Percentiles rank a stretch among this genome's conserved stretches.
Evolutionary conservation across 306 rosid genomes (phyloP).

Genomic region (Cucurbita maxima): DNA sequence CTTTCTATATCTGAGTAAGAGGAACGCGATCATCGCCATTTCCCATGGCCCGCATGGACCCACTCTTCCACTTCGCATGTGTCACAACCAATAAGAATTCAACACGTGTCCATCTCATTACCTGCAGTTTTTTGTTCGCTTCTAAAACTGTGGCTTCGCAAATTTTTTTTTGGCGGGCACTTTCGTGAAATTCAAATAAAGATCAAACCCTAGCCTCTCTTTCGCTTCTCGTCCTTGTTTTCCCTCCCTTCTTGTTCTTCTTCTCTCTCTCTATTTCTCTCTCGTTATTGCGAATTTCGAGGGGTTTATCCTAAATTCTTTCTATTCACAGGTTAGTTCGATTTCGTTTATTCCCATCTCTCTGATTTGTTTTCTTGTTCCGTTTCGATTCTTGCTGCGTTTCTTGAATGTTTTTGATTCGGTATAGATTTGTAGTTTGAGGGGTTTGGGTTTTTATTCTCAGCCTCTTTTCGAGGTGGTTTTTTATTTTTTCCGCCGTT

Average conservation of each 20-base stretch:
- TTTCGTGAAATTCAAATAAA: conserved; percentile 36
- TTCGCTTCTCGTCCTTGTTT: neutral
- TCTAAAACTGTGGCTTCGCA: neutral
- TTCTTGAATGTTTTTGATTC: neutral
- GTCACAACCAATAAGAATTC: accelerated
- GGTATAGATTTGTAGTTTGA: neutral
- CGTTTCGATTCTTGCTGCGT: neutral
- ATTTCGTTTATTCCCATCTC: neutral
- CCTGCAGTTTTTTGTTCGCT: conserved; percentile 10
- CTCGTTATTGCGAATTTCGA: neutral
- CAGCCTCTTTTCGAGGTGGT: neutral
- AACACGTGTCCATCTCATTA: conserved; percentile 15
- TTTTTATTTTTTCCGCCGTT: neutral
- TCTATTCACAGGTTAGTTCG: neutral
- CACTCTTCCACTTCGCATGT: neutral
- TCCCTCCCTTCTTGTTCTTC: neutral
- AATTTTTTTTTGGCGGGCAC: conserved; percentile 59
- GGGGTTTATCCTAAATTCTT: neutral
- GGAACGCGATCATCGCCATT: conserved; percentile 31
- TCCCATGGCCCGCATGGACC: conserved; percentile 5
- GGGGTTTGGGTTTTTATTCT: neutral
- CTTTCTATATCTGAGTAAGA: conserved; percentile 1
- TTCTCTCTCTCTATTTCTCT: neutral
- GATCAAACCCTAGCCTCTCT: conserved; percentile 42
- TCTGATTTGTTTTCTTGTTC: neutral